These are phyloP conservation scores for Apostasia shenzhenica DNA, from an alignment of 106 monocot species.

Conservation along the genomic window DNA sequence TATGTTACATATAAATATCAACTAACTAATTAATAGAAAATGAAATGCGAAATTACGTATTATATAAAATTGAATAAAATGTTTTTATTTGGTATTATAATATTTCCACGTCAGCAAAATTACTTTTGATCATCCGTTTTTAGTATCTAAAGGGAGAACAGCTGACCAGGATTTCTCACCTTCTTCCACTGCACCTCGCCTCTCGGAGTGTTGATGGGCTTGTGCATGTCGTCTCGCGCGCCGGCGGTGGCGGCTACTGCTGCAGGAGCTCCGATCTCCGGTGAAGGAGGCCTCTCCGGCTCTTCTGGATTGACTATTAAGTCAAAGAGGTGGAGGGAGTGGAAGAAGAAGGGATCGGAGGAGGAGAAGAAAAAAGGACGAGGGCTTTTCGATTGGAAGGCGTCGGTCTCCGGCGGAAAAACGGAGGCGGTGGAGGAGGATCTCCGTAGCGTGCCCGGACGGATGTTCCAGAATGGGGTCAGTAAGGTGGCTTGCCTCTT, in stretches of 20 bases:
- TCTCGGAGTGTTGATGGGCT: slow-evolving; percentile 9
- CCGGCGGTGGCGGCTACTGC: slow-evolving; percentile 4
- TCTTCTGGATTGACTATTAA: not conserved
- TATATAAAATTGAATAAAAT: too few relatives aligned
- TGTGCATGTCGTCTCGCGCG: slow-evolving; percentile 14
- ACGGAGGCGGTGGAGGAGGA: slow-evolving; percentile 25
- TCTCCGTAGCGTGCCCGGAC: slow-evolving; percentile 30
- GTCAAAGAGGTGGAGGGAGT: slow-evolving; percentile 18
- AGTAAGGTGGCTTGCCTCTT: slow-evolving; percentile 41
- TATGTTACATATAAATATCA: too few relatives aligned
- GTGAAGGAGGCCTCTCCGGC: not conserved
- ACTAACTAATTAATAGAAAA: too few relatives aligned
- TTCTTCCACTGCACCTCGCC: not conserved
- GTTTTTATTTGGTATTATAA: too few relatives aligned
- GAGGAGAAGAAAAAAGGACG: slow-evolving; percentile 5
- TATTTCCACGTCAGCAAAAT: too few relatives aligned
- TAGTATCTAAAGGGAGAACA: not conserved
- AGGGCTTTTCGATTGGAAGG: slow-evolving; percentile 1
- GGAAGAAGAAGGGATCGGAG: slow-evolving; percentile 2
- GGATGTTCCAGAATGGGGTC: slow-evolving; percentile 38
- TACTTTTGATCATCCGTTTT: too few relatives aligned
- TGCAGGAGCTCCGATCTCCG: not conserved
- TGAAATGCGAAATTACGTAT: too few relatives aligned
- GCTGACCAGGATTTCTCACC: slow-evolving; percentile 4
- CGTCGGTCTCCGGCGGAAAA: slow-evolving; percentile 2